These are phyloP conservation scores for Halteria grandinella DNA, from an alignment of 73 alveolate genomes.

Conservation along the genomic window DNA sequence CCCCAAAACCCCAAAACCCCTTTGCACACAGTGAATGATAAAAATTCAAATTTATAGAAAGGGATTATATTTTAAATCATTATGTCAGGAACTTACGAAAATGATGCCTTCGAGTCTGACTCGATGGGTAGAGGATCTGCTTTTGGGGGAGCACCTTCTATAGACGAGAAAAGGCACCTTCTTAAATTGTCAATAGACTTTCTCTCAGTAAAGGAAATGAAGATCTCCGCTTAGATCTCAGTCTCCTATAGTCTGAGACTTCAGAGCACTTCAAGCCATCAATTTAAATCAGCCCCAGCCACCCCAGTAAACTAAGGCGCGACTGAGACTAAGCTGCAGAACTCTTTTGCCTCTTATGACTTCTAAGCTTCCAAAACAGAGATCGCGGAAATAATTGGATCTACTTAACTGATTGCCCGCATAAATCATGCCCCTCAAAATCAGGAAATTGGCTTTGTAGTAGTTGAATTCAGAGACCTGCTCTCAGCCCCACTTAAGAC, in stretches of 20 bases:
- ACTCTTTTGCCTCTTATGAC: conserved; percentile 48
- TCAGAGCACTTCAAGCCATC: background rate
- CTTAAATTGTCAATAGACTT: conserved; percentile 15
- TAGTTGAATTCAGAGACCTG: conserved; percentile 16
- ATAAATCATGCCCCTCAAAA: conserved; percentile 17
- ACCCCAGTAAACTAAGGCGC: conserved; percentile 25
- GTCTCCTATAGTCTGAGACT: background rate
- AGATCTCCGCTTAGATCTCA: background rate
- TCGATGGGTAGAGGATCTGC: too few relatives aligned
- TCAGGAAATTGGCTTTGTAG: conserved; percentile 15
- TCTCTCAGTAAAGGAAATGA: conserved; percentile 10
- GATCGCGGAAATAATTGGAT: background rate
- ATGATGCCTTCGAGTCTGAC: too few relatives aligned
- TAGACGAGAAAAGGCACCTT: too few relatives aligned
- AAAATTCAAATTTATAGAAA: too few relatives aligned
- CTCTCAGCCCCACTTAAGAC: conserved; percentile 52
- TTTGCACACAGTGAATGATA: too few relatives aligned
- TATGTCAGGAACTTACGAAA: too few relatives aligned
- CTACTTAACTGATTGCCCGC: background rate
- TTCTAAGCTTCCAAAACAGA: conserved; percentile 38
- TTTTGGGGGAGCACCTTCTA: too few relatives aligned
- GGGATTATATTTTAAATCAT: too few relatives aligned
- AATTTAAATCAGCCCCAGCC: conserved; percentile 14
- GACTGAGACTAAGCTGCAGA: conserved; percentile 24
- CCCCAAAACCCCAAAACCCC: too few relatives aligned